Percentiles rank a stretch among this genome's conserved stretches.
These are phyloP conservation scores for Rhododendron simsii DNA, from an alignment of 148 eudicot genomes.

Conservation along the genomic window DNA sequence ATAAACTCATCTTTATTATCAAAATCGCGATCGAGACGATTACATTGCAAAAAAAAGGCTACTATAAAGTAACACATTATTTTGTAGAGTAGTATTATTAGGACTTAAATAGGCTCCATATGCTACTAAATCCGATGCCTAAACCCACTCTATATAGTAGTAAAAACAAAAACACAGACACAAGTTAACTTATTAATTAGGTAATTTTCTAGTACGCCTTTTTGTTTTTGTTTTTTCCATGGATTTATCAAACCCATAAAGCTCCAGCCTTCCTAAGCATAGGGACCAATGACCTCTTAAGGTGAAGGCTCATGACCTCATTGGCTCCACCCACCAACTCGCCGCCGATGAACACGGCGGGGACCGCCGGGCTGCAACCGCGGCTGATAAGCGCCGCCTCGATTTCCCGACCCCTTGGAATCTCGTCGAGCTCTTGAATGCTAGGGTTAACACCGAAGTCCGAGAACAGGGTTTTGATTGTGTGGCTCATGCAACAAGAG, in stretches of 20 bases:
- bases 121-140: background rate
- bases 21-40: background rate
- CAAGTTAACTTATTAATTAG: background rate
- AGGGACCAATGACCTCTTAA: slow-evolving; percentile 26
- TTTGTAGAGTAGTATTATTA: background rate
- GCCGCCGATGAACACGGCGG: slow-evolving; percentile 36
- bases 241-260: slow-evolving; percentile 25
- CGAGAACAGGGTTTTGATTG: slow-evolving; percentile 26
- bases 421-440: slow-evolving; percentile 29
- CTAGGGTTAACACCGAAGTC: slow-evolving; percentile 34
- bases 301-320: slow-evolving; percentile 30
- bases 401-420: slow-evolving; percentile 18
- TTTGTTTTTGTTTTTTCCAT: background rate
- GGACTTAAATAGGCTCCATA: background rate
- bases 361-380: slow-evolving; percentile 29
- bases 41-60: background rate
- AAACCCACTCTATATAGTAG: background rate
- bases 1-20: background rate
- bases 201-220: background rate
- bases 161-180: background rate
- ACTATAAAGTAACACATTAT: background rate
- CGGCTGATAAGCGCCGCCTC: slow-evolving; percentile 25
- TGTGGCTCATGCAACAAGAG: slow-evolving; percentile 36
- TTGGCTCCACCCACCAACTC: slow-evolving; percentile 30
- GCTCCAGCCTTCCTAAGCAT: slow-evolving; percentile 44